Percentiles rank a stretch among this genome's conserved stretches.
Evolutionary conservation across 2,329 filamentous ascomycete species (phyloP).

Genomic region (Microdochium nivale): DNA sequence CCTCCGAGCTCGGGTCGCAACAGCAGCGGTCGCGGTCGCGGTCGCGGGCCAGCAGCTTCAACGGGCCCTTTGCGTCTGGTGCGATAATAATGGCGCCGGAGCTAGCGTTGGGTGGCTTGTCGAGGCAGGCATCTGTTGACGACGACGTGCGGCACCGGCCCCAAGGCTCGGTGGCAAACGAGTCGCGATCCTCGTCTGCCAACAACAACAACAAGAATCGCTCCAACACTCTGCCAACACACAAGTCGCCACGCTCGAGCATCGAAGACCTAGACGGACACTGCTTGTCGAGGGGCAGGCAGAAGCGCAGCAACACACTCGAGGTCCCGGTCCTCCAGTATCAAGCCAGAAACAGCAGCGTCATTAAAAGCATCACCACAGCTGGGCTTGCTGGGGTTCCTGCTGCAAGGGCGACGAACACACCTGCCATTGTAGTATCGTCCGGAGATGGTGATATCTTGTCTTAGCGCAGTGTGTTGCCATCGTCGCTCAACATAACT

Average conservation of each 20-base stretch:
- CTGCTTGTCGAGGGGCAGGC: constrained; percentile 8
- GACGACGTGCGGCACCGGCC: constrained; percentile 9
- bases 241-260: neutral
- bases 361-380: constrained; percentile 1
- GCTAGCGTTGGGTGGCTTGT: neutral
- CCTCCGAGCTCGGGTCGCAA: constrained; percentile 15
- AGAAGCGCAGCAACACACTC: constrained; percentile 19
- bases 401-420: neutral
- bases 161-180: too few species aligned
- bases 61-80: constrained; percentile 19
- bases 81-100: constrained; percentile 2
- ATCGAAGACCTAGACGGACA: constrained; percentile 2
- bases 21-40: too few species aligned
- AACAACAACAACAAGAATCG: constrained; percentile 8
- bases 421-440: constrained; percentile 11
- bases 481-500: too few species aligned
- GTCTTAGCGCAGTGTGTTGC: neutral
- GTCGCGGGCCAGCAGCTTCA: constrained; percentile 30
- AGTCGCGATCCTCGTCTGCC: constrained; percentile 10
- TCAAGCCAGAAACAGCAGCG: constrained; percentile 6
- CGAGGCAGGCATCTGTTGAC: constrained; percentile 8
- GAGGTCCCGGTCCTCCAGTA: constrained; percentile 17
- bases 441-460: constrained; percentile 3
- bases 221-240: constrained; percentile 9
- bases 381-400: neutral